Conservation (phyloP, 176 grass and related monocot genomes). For the Zizania latifolia region DNA sequence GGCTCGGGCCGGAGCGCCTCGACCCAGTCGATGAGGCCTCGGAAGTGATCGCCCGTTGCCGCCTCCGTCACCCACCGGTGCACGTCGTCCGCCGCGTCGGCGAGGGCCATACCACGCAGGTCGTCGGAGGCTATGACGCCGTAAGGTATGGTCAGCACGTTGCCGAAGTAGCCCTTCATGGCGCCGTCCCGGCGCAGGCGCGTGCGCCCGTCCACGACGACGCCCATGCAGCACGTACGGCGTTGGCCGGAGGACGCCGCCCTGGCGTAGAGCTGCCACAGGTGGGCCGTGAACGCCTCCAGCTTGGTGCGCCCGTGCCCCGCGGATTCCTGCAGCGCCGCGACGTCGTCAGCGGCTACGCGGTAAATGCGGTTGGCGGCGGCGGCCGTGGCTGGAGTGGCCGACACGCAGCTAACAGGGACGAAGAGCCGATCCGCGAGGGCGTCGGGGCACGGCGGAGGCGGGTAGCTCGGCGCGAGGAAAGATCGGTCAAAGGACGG, state of each 20-base stretch:
- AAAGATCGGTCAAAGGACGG: constrained; percentile 50
- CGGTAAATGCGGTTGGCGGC: constrained; percentile 50
- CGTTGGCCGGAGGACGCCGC: background rate
- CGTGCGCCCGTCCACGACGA: constrained; percentile 52
- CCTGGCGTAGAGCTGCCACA: constrained; percentile 56
- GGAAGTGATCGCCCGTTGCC: constrained; percentile 47
- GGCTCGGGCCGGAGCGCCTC: constrained; percentile 46
- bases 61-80: constrained; percentile 45
- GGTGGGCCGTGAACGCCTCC: constrained; percentile 56
- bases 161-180: constrained; percentile 60
- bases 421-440: constrained; percentile 33
- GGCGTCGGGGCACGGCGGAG: constrained; percentile 17
- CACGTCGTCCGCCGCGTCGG: constrained; percentile 49
- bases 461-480: constrained; percentile 31
- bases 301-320: constrained; percentile 40
- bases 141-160: constrained; percentile 50
- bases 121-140: constrained; percentile 6
- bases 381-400: background rate
- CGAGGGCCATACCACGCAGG: constrained; percentile 30
- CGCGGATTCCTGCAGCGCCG: constrained; percentile 30
- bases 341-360: constrained; percentile 33
- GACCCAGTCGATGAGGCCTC: constrained; percentile 53
- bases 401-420: constrained; percentile 20
- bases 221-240: constrained; percentile 42
- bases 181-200: constrained; percentile 25